Evolutionary conservation across 2,329 filamentous ascomycete genomes (phyloP).

Genomic region (Aspergillus sp.): DNA sequence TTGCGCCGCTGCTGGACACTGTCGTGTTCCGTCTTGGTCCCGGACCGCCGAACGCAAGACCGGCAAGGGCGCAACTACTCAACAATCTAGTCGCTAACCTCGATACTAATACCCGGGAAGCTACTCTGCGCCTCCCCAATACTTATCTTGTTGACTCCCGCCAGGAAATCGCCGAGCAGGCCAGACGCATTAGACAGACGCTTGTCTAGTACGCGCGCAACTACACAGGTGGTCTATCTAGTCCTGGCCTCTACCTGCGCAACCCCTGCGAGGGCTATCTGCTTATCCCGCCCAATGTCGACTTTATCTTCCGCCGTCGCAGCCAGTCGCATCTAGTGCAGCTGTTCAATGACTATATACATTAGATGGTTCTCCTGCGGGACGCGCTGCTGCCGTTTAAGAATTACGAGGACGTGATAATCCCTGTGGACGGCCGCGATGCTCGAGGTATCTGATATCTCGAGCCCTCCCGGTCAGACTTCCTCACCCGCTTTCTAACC

Average conservation of each 20-base stretch:
- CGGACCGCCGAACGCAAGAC: conserved; percentile 5
- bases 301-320: conserved; percentile 19
- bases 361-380: conserved; percentile 22
- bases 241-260: conserved; percentile 14
- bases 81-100: conserved; percentile 19
- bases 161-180: conserved; percentile 16
- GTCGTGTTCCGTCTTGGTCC: conserved; percentile 14
- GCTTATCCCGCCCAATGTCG: conserved; percentile 16
- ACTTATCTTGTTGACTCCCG: conserved; percentile 9
- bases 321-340: conserved; percentile 22
- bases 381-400: conserved; percentile 19
- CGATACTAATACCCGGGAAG: conserved; percentile 16
- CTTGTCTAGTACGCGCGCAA: conserved; percentile 17
- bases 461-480: conserved; percentile 10
- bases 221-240: background rate
- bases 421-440: conserved; percentile 12
- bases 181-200: conserved; percentile 11
- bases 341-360: conserved; percentile 23
- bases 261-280: conserved; percentile 20
- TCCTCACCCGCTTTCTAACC: too few relatives aligned
- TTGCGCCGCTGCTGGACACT: conserved; percentile 18
- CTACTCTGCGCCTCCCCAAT: conserved; percentile 12
- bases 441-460: conserved; percentile 15
- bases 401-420: conserved; percentile 19
- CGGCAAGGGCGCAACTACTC: conserved; percentile 11